Conservation (phyloP, 2,329 filamentous ascomycete genomes). For the Pseudocercospora eumusae region DNA sequence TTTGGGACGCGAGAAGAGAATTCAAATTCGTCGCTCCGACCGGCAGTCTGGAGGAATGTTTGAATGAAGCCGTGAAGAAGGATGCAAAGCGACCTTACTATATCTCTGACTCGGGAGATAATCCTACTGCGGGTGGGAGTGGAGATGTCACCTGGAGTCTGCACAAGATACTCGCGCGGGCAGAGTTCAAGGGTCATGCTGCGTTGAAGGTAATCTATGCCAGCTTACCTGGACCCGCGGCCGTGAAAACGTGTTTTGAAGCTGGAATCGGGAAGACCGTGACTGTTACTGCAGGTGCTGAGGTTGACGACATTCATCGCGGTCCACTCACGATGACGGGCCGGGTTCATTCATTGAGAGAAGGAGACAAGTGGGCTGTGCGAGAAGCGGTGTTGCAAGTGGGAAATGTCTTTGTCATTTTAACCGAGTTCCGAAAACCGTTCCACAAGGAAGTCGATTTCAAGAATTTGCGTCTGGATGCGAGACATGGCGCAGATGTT, state of each 20-base stretch:
- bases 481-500: slow-evolving; percentile 20
- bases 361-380: slow-evolving; percentile 22
- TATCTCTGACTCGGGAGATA: slow-evolving; percentile 32
- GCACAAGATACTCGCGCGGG: slow-evolving; percentile 15
- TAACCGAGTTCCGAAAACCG: slow-evolving; percentile 29
- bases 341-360: slow-evolving; percentile 21
- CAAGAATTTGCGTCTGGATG: slow-evolving; percentile 21
- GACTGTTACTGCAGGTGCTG: slow-evolving; percentile 26
- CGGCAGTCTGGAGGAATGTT: slow-evolving; percentile 25
- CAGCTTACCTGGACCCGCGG: slow-evolving; percentile 26
- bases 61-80: slow-evolving; percentile 17
- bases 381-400: slow-evolving; percentile 27
- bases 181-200: slow-evolving; percentile 8
- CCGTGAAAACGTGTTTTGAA: slow-evolving; percentile 17
- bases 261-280: slow-evolving; percentile 23
- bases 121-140: slow-evolving; percentile 28
- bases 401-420: slow-evolving; percentile 26
- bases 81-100: slow-evolving; percentile 23
- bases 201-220: slow-evolving; percentile 26
- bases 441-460: slow-evolving; percentile 30
- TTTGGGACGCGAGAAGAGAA: slow-evolving; percentile 26
- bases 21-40: slow-evolving; percentile 29
- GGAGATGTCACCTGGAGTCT: slow-evolving; percentile 30
- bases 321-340: slow-evolving; percentile 28
- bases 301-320: slow-evolving; percentile 24